Evolutionary conservation across 805 yeast genomes (phyloP), one percentile per base, ranked within the genome.

Genomic region (Saturnispora gosingensis): DNA sequence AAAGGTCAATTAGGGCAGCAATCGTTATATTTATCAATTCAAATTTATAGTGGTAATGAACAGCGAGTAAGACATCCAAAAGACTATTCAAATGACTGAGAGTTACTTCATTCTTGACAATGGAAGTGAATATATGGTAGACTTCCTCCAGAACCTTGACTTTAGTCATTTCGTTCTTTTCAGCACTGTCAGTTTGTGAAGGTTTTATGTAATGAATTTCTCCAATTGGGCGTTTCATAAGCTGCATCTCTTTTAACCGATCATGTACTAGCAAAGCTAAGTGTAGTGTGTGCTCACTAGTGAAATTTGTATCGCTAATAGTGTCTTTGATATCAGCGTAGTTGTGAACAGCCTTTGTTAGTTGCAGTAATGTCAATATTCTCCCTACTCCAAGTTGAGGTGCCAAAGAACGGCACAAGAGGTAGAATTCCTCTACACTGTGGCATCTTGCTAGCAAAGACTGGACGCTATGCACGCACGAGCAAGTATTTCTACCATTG

Each of bases 341-440:
- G 18, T 7, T 25, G 44, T 49, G 34, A 24, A 43, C 46, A 35
- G 47, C 45, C 43, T 49, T 49, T 9, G 46, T 28, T n/a, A 49
- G 36, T 36, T 34, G 46, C 25, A 39, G 9, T 7, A 18, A 4
- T 4, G 51, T 49, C 16, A 38, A 18, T 10, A 35, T 43, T 15
- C 51, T 22, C 10, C 51, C 51, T 13, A 49, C 25, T 18, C 51
- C 47, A 13, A 43, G 30, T 11, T 22, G n/a, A 4, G 51, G 51
- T 4, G 27, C 27, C 11, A 49, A 27, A 3, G 35, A 3, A 9
- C 51, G 27, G 27, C 42, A 16, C 9, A 30, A 10, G 16, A 22
- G 18, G 30, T 49, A 49, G 15, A 49, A 11, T 35, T 49, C 51
- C 13, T 43, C 46, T 7, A 49, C 24, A 6, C 22, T 16, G 15